These are phyloP conservation scores for Kwoniella pini DNA, from an alignment of 768 basidiomycete species.

Conservation along the genomic window DNA sequence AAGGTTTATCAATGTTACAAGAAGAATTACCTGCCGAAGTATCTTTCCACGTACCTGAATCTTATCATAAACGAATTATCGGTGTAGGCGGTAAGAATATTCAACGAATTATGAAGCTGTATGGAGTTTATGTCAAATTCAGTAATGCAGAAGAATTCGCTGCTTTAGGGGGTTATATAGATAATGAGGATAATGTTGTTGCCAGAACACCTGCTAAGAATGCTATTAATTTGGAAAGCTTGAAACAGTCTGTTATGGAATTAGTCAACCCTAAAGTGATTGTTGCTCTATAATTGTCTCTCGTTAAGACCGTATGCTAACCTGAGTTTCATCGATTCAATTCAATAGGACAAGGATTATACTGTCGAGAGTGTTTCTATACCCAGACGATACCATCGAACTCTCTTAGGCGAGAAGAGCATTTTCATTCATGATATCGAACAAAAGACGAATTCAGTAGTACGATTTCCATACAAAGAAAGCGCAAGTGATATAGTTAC, in stretches of 20 bases:
- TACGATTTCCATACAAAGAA: constrained; percentile 64
- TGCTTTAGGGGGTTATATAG: constrained; percentile 86
- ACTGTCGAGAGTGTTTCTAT: constrained; percentile 90
- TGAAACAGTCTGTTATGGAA: constrained; percentile 97
- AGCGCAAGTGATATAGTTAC: constrained; percentile 71
- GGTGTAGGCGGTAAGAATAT: constrained; percentile 97
- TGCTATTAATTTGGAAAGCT: constrained; percentile 85
- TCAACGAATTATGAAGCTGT: constrained; percentile 99
- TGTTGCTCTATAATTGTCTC: no score
- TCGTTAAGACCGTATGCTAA: no score
- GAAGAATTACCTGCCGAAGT: constrained; percentile 98
- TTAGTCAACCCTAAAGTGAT: constrained; percentile 91
- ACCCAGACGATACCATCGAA: constrained; percentile 91
- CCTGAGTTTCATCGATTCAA: no score
- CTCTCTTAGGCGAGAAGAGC: constrained; percentile 89
- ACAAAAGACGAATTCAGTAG: constrained; percentile 87
- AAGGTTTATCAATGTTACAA: constrained; percentile 83
- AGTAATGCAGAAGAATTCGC: constrained; percentile 97
- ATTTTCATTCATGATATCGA: constrained; percentile 98
- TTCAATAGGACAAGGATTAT: constrained; percentile 86
- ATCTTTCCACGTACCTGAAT: constrained; percentile 97
- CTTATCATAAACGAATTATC: constrained; percentile 98
- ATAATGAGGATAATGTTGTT: constrained; percentile 98
- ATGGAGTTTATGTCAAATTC: constrained; percentile 99
- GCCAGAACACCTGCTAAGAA: constrained; percentile 99